Evolutionary conservation across 371 early-diverging fungal genomes (phyloP), one percentile per base, ranked within the genome.

Genomic region (Mortierella sp.): DNA sequence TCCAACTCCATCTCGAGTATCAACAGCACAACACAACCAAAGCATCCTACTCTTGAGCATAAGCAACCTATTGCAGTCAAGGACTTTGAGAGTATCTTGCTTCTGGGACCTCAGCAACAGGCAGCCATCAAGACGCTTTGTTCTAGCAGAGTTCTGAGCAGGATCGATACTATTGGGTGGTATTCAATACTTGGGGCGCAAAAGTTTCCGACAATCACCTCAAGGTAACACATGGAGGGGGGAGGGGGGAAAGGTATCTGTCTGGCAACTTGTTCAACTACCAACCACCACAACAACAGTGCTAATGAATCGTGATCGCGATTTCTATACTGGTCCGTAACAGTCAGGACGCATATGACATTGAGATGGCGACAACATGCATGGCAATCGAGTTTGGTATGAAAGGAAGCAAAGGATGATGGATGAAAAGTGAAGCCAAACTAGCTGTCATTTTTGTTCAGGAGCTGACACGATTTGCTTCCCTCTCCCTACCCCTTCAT

Each of bases 321-420:
- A n/a, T n/a, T n/a, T n/a, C n/a, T n/a, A n/a, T n/a, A n/a, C n/a
- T n/a, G n/a, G n/a, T n/a, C n/a, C n/a, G n/a, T n/a, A n/a, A n/a
- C n/a, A 90, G 92, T 40, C 90, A 92, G 66, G 89, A 89, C 76
- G 88, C 89, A 21, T 89, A 85, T 73, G 92, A 91, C 61, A 67
- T 92, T 48, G 92, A 92, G 55, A 89, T 89, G 87, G 86, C 84
- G 16, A 85, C 88, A 17, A 81, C 88, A 16, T 83, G 84, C 44
- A 66, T 88, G 62, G 89, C 89, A 2, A 88, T 89, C 54, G 87
- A 87, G 59, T 69, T 90, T 48, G 84, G 91, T 90, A 82, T 54
- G 73, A 48, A 28, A 51, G 5, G 6, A 19, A 7, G 48, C 48
- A 24, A 19, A 47, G 4, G 27, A 14, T 47, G 12, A 22, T 34